A percentile compares a stretch with the other conserved stretches of the same genome.
These are phyloP conservation scores for Gossypium bickii DNA, from an alignment of 345 rosid genomes.

Conservation along the genomic window DNA sequence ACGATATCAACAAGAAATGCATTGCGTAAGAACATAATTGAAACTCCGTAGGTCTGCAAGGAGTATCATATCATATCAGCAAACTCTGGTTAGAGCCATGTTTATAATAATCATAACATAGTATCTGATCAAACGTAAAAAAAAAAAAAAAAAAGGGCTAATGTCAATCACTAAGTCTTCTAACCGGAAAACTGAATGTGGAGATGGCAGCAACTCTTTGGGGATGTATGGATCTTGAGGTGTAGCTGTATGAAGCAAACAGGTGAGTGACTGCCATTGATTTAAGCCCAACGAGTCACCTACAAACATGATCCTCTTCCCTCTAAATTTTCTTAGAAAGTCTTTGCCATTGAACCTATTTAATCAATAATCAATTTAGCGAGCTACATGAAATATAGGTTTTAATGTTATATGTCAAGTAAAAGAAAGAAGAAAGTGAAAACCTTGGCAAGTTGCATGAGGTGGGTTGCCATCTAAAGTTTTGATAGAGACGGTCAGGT, in stretches of 20 bases:
- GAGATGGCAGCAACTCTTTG: conserved; percentile 49
- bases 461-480: conserved; percentile 60
- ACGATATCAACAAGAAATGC: conserved; percentile 48
- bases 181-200: conserved; percentile 49
- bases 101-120: too few species aligned
- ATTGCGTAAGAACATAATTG: conserved; percentile 56
- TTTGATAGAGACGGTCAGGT: conserved; percentile 50
- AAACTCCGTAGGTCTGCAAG: conserved; percentile 37
- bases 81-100: too few species aligned
- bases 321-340: conserved; percentile 37
- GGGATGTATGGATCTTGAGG: conserved; percentile 31
- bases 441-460: conserved; percentile 44
- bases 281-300: conserved; percentile 78
- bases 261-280: conserved; percentile 85
- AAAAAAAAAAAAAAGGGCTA: neutral
- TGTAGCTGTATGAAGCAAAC: conserved; percentile 58
- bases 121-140: neutral
- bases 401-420: neutral
- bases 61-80: neutral
- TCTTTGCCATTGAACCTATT: conserved; percentile 53
- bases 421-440: neutral
- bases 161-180: neutral
- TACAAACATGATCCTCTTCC: conserved; percentile 69
- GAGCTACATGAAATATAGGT: neutral
- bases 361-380: neutral